These are phyloP conservation scores for Penicillium sp. DNA, from an alignment of 2,329 filamentous ascomycete species.

Conservation along the genomic window DNA sequence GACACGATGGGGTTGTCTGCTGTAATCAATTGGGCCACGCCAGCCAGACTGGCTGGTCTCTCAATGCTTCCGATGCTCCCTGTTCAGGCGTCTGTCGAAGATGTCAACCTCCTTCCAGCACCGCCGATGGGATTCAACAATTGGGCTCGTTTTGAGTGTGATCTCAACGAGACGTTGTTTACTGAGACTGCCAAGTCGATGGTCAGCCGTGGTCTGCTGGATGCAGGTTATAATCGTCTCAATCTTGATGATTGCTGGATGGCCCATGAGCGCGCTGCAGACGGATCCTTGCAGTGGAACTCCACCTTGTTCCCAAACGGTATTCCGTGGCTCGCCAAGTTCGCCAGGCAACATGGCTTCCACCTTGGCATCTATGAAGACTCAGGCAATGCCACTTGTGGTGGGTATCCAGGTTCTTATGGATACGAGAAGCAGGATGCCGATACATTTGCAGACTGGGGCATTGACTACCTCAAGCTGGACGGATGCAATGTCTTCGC, in stretches of 20 bases:
- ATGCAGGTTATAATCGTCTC: conserved; percentile 39
- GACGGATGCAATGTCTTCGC: conserved; percentile 43
- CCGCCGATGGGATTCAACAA: conserved; percentile 56
- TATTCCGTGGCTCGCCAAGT: conserved; percentile 42
- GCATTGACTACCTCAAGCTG: conserved; percentile 51
- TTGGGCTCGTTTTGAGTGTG: conserved; percentile 51
- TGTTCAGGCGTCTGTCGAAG: conserved; percentile 19
- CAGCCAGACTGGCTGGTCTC: conserved; percentile 12
- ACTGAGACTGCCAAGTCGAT: conserved; percentile 49
- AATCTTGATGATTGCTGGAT: conserved; percentile 52
- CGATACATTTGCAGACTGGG: conserved; percentile 38
- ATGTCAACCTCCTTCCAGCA: conserved; percentile 29
- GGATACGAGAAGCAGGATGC: conserved; percentile 45
- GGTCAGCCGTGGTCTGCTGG: conserved; percentile 41
- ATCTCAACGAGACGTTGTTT: conserved; percentile 51
- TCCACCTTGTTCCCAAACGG: conserved; percentile 44
- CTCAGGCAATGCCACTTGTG: conserved; percentile 46
- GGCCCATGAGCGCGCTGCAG: conserved; percentile 31
- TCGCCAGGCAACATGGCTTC: conserved; percentile 41
- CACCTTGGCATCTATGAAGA: conserved; percentile 50
- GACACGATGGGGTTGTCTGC: not conserved
- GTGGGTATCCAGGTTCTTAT: conserved; percentile 44
- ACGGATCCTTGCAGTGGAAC: conserved; percentile 45
- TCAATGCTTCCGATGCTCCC: conserved; percentile 12
- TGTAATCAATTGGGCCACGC: conserved; percentile 1